Evolutionary conservation across 192 early-diverging fungal genomes (phyloP), one percentile per base, ranked within the genome.

Genomic region (Backusella australiensis): DNA sequence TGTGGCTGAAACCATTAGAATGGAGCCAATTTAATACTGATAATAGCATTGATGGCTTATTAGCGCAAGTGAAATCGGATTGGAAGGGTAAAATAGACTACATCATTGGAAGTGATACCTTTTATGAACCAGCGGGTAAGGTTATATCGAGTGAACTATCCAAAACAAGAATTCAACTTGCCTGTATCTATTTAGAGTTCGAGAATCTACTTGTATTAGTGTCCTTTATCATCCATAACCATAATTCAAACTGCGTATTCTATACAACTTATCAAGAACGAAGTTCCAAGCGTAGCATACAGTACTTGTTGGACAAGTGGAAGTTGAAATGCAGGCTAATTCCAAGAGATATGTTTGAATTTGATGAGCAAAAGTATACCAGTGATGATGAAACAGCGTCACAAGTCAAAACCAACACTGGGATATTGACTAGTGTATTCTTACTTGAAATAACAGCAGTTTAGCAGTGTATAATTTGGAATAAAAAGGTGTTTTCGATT

Each of bases 181-280:
- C 11, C 0, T 39, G 38, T 39, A 11, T 38, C 9, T 29, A 5
- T 32, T 12, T 78, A 90, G 89, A 86, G 44, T 95, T 93, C 80
- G 92, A 93, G 35, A 80, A 86, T n/a, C 75, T 93, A 9, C 44
- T 95, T 29, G 82, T 83, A 9, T 91, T 91, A 1, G 80, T 93
- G 11, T 78, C 91, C 0, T 87, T 82, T 67, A 80, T 93, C 36
- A 85, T 93, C 23, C 74, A 80, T n/a, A 75, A 76, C 14, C 85
- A 87, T 52, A 88, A 86, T 52, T 82, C 80, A 34, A 69, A 82
- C 3, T 86, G 88, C 42, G 75, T 77, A 9, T 94, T 94, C 67
- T 56, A 93, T 9, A 92, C 92, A 3, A 85, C 92, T 0, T 95
- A 95, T 74, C 93, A 95, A 74, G 88, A 94, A 71, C 71, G 94